Conservation (phyloP, 2,329 filamentous ascomycete species). For the Cladosporium velox region DNA sequence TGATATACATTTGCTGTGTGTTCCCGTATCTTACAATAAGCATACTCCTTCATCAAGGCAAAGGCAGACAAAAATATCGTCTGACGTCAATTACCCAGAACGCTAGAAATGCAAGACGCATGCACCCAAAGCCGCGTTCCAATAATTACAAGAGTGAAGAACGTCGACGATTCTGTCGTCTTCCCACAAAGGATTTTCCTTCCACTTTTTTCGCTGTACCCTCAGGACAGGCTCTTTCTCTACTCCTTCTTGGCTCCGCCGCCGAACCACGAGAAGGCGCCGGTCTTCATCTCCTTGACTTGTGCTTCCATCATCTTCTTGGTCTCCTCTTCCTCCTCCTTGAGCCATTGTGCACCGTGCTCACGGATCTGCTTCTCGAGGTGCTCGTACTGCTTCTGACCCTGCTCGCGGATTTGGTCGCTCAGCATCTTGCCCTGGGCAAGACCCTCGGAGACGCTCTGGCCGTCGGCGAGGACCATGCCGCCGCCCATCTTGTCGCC, state of each 20-base stretch:
- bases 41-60: neutral
- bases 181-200: neutral
- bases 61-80: constrained; percentile 1
- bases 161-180: neutral
- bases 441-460: constrained; percentile 74
- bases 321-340: constrained; percentile 85
- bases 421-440: constrained; percentile 96
- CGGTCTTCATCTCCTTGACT: constrained; percentile 88
- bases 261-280: constrained; percentile 62
- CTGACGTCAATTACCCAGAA: constrained; percentile 5
- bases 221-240: neutral
- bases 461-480: constrained; percentile 49
- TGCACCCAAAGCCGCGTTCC: constrained; percentile 8
- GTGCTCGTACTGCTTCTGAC: constrained; percentile 84
- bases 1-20: constrained; percentile 19
- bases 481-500: constrained; percentile 61
- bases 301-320: constrained; percentile 88
- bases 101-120: constrained; percentile 14
- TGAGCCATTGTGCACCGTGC: constrained; percentile 93
- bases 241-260: constrained; percentile 34
- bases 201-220: neutral
- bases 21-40: constrained; percentile 14
- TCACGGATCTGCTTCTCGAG: constrained; percentile 89
- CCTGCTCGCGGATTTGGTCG: constrained; percentile 89
- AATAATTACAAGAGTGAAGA: constrained; percentile 14